Conservation (phyloP, 805 yeast genomes). For the Komagataella phaffii region DNA sequence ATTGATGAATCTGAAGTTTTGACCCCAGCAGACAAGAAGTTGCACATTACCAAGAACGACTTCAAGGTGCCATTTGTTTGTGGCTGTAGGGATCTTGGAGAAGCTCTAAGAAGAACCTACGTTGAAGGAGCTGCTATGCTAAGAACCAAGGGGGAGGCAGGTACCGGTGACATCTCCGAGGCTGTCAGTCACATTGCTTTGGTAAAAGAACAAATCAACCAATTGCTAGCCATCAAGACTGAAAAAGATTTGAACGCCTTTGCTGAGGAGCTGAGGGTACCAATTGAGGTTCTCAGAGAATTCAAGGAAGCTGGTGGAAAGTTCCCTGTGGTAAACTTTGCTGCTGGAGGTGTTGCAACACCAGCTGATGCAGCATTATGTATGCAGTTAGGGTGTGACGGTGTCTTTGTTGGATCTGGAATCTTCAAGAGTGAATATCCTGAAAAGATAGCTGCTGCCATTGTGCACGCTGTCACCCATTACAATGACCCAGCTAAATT, state of each 20-base stretch:
- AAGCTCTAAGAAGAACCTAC: constrained; percentile 62
- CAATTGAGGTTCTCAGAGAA: constrained; percentile 35
- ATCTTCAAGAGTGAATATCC: constrained; percentile 68
- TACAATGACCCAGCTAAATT: constrained; percentile 46
- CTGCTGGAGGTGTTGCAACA: constrained; percentile 84
- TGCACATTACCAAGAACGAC: constrained; percentile 47
- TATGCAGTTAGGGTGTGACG: constrained; percentile 73
- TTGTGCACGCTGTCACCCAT: constrained; percentile 67
- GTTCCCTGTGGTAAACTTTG: constrained; percentile 74
- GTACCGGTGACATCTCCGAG: constrained; percentile 77
- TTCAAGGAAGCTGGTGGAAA: constrained; percentile 39
- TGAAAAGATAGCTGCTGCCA: constrained; percentile 60
- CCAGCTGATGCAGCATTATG: constrained; percentile 81
- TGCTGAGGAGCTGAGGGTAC: constrained; percentile 50
- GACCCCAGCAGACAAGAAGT: constrained; percentile 63
- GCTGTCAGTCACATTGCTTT: constrained; percentile 64
- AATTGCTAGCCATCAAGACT: constrained; percentile 23
- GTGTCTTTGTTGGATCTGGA: constrained; percentile 69
- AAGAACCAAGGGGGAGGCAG: constrained; percentile 82
- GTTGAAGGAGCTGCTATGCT: constrained; percentile 78
- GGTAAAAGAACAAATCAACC: constrained; percentile 41
- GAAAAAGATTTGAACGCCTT: constrained; percentile 31
- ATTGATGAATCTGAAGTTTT: constrained; percentile 78
- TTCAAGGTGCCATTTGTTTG: constrained; percentile 73
- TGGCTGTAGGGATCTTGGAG: constrained; percentile 74